Percentiles rank a stretch among this genome's conserved stretches.
phyloP scores from a whole-genome alignment of 2,329 filamentous ascomycete species.

The Aschersonia sp. region DNA sequence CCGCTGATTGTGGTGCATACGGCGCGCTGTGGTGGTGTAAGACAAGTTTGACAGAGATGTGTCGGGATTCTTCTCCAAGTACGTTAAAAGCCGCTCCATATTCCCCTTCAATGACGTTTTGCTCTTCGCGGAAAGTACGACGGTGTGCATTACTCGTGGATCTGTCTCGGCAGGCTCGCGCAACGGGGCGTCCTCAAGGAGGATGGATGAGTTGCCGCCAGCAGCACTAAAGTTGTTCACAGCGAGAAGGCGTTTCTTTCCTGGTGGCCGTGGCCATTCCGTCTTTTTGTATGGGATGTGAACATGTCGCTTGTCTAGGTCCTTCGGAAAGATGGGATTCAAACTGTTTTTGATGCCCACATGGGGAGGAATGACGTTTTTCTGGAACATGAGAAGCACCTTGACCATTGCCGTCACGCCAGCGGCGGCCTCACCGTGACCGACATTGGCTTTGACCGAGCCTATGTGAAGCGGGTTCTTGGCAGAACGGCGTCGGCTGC shows the following conservation, averaged over 20 bases:
- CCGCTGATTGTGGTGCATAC: slow-evolving; percentile 43
- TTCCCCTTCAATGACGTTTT: slow-evolving; percentile 37
- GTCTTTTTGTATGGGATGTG: slow-evolving; percentile 20
- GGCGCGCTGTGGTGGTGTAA: slow-evolving; percentile 52
- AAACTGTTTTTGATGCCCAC: slow-evolving; percentile 35
- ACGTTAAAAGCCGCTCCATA: background rate
- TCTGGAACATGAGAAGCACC: slow-evolving; percentile 31
- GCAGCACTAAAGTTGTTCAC: slow-evolving; percentile 39
- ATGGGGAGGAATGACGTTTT: slow-evolving; percentile 34
- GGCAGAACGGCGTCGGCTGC: slow-evolving; percentile 12
- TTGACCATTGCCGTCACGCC: slow-evolving; percentile 30
- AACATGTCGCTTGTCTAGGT: slow-evolving; percentile 24
- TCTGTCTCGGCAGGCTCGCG: too few relatives aligned
- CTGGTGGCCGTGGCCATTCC: slow-evolving; percentile 14
- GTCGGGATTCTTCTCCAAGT: background rate
- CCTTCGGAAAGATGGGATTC: slow-evolving; percentile 26
- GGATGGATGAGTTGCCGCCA: slow-evolving; percentile 46
- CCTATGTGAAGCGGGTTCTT: slow-evolving; percentile 44
- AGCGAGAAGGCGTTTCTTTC: slow-evolving; percentile 14
- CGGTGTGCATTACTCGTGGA: slow-evolving; percentile 29
- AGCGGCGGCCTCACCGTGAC: slow-evolving; percentile 30
- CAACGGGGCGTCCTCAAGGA: slow-evolving; percentile 42
- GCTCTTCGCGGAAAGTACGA: slow-evolving; percentile 40
- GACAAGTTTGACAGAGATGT: slow-evolving; percentile 40
- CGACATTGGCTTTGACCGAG: slow-evolving; percentile 42